A percentile compares a stretch with the other conserved stretches of the same genome.
Conservation (phyloP, 352 stramenopile species). For the Phytophthora pisi region DNA sequence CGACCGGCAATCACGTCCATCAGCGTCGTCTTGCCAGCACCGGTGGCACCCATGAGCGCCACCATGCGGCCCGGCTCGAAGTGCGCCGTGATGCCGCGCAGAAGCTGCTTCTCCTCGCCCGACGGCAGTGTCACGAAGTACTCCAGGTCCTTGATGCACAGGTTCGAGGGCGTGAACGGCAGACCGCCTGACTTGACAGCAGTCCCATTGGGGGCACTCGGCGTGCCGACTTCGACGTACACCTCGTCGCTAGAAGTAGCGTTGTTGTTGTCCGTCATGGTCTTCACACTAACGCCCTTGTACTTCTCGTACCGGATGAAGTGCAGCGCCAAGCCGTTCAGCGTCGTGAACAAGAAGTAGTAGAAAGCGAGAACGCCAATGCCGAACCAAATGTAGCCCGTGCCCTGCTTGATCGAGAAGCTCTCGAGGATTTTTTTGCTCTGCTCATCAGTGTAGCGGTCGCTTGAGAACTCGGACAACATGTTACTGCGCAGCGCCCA, state of each 20-base stretch:
- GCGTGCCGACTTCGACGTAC: conserved; percentile 45
- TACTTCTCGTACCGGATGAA: conserved; percentile 1
- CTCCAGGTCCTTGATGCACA: conserved; percentile 51
- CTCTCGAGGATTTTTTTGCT: conserved; percentile 30
- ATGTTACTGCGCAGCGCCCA: conserved; percentile 67
- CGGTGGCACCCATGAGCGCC: conserved; percentile 72
- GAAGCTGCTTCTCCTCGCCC: conserved; percentile 52
- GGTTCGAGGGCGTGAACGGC: conserved; percentile 45
- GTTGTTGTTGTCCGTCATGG: conserved; percentile 25
- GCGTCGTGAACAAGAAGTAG: neutral
- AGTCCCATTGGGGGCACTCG: conserved; percentile 6
- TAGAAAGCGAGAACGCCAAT: neutral
- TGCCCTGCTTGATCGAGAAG: conserved; percentile 50
- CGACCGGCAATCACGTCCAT: conserved; percentile 76
- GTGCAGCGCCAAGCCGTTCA: neutral
- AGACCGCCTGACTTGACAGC: conserved; percentile 22
- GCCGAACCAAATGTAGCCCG: conserved; percentile 34
- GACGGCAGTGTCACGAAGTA: conserved; percentile 63
- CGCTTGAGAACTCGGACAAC: conserved; percentile 62
- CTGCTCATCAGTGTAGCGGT: conserved; percentile 37
- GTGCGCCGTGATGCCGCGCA: conserved; percentile 46
- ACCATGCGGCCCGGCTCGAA: conserved; percentile 42
- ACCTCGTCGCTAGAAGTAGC: conserved; percentile 21
- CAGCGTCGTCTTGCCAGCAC: conserved; percentile 42
- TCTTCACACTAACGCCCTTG: conserved; percentile 30